These are phyloP conservation scores for Pseudocercospora crystallina DNA, from an alignment of 2,329 filamentous ascomycete genomes.

Conservation along the genomic window DNA sequence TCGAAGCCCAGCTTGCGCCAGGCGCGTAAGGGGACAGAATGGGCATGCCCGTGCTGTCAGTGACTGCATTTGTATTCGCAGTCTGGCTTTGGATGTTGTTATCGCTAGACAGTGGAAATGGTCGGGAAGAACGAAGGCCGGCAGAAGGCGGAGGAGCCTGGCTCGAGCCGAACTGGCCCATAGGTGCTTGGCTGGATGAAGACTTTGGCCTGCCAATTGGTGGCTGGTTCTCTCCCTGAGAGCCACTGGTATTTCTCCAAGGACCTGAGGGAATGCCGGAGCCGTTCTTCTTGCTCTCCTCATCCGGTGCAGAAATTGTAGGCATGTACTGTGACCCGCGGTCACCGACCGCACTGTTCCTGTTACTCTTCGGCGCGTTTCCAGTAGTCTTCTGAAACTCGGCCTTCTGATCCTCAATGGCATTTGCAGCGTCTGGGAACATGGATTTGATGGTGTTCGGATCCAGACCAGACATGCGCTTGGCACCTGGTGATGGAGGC, in stretches of 20 bases:
- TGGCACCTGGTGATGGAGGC: slow-evolving; percentile 73
- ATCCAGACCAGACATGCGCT: slow-evolving; percentile 93
- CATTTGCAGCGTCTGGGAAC: slow-evolving; percentile 97
- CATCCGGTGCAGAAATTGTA: slow-evolving; percentile 69
- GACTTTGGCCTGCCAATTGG: slow-evolving; percentile 70
- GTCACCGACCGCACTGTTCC: slow-evolving; percentile 82
- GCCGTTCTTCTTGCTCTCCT: slow-evolving; percentile 61
- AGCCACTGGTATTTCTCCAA: slow-evolving; percentile 62
- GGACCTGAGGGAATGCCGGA: slow-evolving; percentile 72
- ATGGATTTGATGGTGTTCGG: slow-evolving; percentile 93
- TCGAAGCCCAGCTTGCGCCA: slow-evolving; percentile 95
- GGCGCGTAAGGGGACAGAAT: slow-evolving; percentile 75
- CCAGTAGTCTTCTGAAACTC: slow-evolving; percentile 96
- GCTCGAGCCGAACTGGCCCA: slow-evolving; percentile 80
- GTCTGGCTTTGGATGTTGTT: slow-evolving; percentile 80
- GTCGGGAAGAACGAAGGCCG: slow-evolving; percentile 76
- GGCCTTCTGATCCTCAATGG: slow-evolving; percentile 97
- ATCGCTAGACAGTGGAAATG: slow-evolving; percentile 64
- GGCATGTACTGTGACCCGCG: slow-evolving; percentile 68
- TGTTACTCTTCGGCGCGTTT: slow-evolving; percentile 83
- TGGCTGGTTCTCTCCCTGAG: slow-evolving; percentile 48
- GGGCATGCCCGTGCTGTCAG: slow-evolving; percentile 67
- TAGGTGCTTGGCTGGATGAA: slow-evolving; percentile 73
- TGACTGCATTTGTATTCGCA: slow-evolving; percentile 15
- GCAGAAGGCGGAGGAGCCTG: slow-evolving; percentile 75